These are phyloP conservation scores for Allantophomopsis lycopodina DNA, from an alignment of 2,329 filamentous ascomycete species.

Conservation along the genomic window DNA sequence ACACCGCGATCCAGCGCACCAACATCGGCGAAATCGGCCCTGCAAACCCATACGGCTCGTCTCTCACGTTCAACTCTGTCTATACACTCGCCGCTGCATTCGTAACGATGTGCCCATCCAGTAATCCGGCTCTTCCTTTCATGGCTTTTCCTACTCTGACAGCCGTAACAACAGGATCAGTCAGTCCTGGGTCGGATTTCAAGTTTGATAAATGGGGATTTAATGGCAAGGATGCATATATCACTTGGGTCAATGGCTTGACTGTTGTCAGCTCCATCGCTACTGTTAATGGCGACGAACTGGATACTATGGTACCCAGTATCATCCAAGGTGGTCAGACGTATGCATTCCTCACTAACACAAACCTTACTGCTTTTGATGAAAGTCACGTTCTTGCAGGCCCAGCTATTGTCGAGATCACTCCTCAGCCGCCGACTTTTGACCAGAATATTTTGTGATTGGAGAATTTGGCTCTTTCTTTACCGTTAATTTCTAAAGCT, in stretches of 20 bases:
- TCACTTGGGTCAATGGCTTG: too few relatives aligned
- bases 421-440: slow-evolving; percentile 12
- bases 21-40: slow-evolving; percentile 35
- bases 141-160: slow-evolving; percentile 41
- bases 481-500: too few relatives aligned
- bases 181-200: too few relatives aligned
- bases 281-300: too few relatives aligned
- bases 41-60: slow-evolving; percentile 44
- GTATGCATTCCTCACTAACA: slow-evolving; percentile 25
- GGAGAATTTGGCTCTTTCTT: too few relatives aligned
- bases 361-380: slow-evolving; percentile 18
- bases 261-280: too few relatives aligned
- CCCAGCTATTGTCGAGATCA: slow-evolving; percentile 20
- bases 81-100: slow-evolving; percentile 50
- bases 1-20: slow-evolving; percentile 45
- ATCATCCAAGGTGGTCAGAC: slow-evolving; percentile 17
- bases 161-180: slow-evolving; percentile 2
- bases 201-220: too few relatives aligned
- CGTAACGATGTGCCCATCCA: slow-evolving; percentile 39
- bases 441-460: slow-evolving; percentile 6
- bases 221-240: too few relatives aligned
- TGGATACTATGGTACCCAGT: too few relatives aligned
- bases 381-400: slow-evolving; percentile 24
- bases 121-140: slow-evolving; percentile 41
- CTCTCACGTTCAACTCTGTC: slow-evolving; percentile 42